Percentiles rank a stretch among this genome's conserved stretches.
These are phyloP conservation scores for Neocucurbitaria cava DNA, from an alignment of 2,329 filamentous ascomycete genomes.

Conservation along the genomic window DNA sequence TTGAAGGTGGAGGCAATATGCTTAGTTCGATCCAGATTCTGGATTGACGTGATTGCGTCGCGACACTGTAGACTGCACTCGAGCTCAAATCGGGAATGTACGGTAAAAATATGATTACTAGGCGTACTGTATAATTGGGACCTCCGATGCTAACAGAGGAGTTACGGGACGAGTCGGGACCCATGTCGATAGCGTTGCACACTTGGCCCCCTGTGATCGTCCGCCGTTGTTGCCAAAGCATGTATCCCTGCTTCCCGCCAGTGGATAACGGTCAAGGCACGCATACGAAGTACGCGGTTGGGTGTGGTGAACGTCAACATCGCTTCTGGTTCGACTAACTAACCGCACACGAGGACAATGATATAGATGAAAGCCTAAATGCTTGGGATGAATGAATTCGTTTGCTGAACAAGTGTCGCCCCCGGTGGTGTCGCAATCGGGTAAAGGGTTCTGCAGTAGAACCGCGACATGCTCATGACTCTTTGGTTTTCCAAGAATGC, in stretches of 20 bases:
- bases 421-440: constrained; percentile 9
- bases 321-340: background rate
- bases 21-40: background rate
- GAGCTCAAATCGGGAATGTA: constrained; percentile 16
- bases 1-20: background rate
- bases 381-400: background rate
- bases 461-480: constrained; percentile 6
- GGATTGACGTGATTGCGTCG: constrained; percentile 1
- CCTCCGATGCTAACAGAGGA: constrained; percentile 21
- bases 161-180: constrained; percentile 43
- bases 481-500: background rate
- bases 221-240: constrained; percentile 34
- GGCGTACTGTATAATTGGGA: constrained; percentile 22
- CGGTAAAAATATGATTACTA: constrained; percentile 15
- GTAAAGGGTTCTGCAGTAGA: constrained; percentile 21
- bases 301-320: constrained; percentile 3
- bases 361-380: constrained; percentile 2
- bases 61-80: constrained; percentile 11
- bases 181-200: constrained; percentile 38
- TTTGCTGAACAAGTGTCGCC: background rate
- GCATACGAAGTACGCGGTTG: too few species aligned
- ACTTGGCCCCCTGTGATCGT: constrained; percentile 40
- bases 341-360: constrained; percentile 12
- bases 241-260: constrained; percentile 42
- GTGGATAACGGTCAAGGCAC: constrained; percentile 23